Conservation (phyloP, 768 basidiomycete genomes). For the Tricholoma terreum region DNA sequence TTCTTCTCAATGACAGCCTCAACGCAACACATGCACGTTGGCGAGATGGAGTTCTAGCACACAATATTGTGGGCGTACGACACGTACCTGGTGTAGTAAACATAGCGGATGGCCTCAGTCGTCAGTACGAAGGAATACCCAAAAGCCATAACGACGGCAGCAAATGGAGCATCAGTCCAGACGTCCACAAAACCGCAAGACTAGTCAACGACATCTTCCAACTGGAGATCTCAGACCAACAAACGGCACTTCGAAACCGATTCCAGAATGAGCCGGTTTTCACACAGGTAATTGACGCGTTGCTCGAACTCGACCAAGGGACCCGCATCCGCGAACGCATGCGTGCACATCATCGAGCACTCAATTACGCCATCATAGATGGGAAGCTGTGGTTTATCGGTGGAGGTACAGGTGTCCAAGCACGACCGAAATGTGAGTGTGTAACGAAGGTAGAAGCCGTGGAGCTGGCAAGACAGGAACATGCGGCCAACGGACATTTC, state of each 20-base stretch:
- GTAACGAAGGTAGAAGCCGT: too few species aligned
- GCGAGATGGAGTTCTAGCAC: too few species aligned
- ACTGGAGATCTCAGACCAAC: neutral
- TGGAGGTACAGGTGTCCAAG: neutral
- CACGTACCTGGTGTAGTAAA: too few species aligned
- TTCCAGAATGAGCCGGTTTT: slow-evolving; percentile 24
- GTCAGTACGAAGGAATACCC: slow-evolving; percentile 16
- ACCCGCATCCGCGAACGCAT: neutral
- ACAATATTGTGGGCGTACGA: too few species aligned
- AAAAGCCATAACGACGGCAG: slow-evolving; percentile 22
- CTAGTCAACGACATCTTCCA: slow-evolving; percentile 12
- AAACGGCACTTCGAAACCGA: slow-evolving; percentile 7
- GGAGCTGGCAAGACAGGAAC: neutral
- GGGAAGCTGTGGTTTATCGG: slow-evolving; percentile 14
- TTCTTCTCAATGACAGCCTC: slow-evolving; percentile 26
- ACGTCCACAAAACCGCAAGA: slow-evolving; percentile 21
- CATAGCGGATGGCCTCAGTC: too few species aligned
- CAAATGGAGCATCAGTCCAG: slow-evolving; percentile 27
- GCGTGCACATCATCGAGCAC: neutral
- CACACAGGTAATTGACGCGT: slow-evolving; percentile 17
- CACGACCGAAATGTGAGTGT: neutral
- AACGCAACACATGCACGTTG: too few species aligned
- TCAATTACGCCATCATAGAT: slow-evolving; percentile 4
- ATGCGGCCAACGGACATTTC: neutral
- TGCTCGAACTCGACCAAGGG: neutral